Percentiles rank a stretch among this genome's conserved stretches.
Conservation (phyloP, 2,329 filamentous ascomycete species). For the Cladophialophora exuberans region DNA sequence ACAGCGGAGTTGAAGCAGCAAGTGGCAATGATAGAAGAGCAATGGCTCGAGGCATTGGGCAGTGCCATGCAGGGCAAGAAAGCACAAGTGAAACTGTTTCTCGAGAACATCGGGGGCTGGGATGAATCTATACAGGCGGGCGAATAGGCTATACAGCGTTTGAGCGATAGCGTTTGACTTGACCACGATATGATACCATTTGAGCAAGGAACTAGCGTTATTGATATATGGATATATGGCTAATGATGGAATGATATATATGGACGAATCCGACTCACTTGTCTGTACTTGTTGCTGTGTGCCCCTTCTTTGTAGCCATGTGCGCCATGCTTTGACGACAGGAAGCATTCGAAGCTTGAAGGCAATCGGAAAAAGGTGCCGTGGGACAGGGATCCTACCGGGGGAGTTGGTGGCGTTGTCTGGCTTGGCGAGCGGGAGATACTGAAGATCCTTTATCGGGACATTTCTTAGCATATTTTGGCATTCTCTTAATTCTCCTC, state of each 20-base stretch:
- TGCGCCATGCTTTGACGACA: no score
- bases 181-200: constrained; percentile 3
- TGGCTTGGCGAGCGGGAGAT: no score
- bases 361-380: no score
- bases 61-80: constrained; percentile 74
- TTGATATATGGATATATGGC: no score
- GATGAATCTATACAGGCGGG: constrained; percentile 59
- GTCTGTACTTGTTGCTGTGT: neutral
- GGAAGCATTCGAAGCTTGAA: no score
- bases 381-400: no score
- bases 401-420: no score
- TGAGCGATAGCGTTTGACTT: neutral
- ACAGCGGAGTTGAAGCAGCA: constrained; percentile 92
- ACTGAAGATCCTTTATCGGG: no score
- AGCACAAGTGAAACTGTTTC: constrained; percentile 71
- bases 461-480: no score
- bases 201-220: constrained; percentile 1
- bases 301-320: no score
- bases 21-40: constrained; percentile 84
- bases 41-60: constrained; percentile 88
- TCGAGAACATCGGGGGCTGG: constrained; percentile 82
- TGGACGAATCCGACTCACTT: neutral
- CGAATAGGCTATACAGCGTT: neutral
- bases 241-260: constrained; percentile 12
- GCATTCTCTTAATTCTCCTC: neutral